Evolutionary conservation across 441 rosid species (phyloP), one percentile per base, ranked within the genome.

Genomic region (Erodium moschatum): DNA sequence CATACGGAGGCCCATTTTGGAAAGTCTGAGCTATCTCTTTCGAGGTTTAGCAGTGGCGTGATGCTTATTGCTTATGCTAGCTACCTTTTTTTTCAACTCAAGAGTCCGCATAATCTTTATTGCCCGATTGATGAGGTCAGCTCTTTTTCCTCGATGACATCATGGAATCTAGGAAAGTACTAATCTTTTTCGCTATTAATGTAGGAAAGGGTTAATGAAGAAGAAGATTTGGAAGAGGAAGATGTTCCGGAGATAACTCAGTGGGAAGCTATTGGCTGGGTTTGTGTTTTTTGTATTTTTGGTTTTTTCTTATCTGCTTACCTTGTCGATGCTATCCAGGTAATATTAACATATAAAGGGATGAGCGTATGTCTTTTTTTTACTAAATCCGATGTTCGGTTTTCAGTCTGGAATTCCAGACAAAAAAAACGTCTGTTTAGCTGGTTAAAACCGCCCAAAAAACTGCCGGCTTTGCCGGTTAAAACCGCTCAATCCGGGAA

Each of bases 1-100:
- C 92, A 77, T 56, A 85, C 91, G 10, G 97, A 90, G 76, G 83
- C 88, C 69, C 92, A 86, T 48, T 82, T 75, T 21, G 97, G 96
- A 73, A 86, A 81, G 79, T 90, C 98, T 1, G 98, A 90, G 76
- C 77, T 92, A 82, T 85, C 91, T 68, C 87, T 92, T 74, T 92
- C 98, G 60, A 90, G 97, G 73, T 89, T 90, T 72, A 92, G 92
- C 76, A 92, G 98, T 72, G 89, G 96, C 67, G 61, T 92, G 65
- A 92, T 92, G 98, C 97, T 92, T 62, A 40, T 89, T 64, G 97
- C 88, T 24, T 92, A 90, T 73, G 96, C 79, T 18, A 89, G 88
- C 65, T 92, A 82, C 70, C 86, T 90, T 64, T 82, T 82, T 21
- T 73, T 92, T 84, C 98, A 90, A 74, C 75, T 92, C 63, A 92